A percentile compares a stretch with the other conserved stretches of the same genome.
Conservation (phyloP, 176 grass and related monocot species). For the Chloris gayana region DNA sequence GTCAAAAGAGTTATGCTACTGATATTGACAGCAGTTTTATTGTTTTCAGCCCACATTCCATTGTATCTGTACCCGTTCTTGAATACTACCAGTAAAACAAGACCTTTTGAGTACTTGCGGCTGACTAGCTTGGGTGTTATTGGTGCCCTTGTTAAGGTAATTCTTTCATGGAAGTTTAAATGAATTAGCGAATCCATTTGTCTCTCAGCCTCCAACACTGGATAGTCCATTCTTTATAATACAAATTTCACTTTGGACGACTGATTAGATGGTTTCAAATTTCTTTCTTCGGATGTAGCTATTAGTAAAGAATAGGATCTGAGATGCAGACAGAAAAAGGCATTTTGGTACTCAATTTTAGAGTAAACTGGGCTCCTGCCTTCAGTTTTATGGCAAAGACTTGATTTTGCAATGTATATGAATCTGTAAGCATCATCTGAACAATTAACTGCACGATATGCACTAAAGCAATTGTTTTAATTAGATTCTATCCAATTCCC, state of each 20-base stretch:
- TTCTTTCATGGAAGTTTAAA: not conserved
- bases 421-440: too few relatives aligned
- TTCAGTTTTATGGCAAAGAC: not conserved
- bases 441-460: too few relatives aligned
- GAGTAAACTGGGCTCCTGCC: not conserved
- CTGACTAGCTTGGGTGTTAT: slow-evolving; percentile 97
- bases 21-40: slow-evolving; percentile 10
- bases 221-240: not conserved
- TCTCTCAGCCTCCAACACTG: slow-evolving; percentile 1
- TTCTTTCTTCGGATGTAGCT: not conserved
- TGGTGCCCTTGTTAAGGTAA: slow-evolving; percentile 97
- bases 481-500: not conserved
- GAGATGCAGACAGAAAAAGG: not conserved
- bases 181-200: not conserved
- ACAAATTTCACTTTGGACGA: not conserved
- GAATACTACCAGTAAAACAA: slow-evolving; percentile 97
- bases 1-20: not conserved
- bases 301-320: not conserved
- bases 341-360: not conserved
- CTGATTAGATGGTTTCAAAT: not conserved
- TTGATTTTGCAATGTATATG: not conserved
- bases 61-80: slow-evolving; percentile 93
- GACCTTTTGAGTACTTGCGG: slow-evolving; percentile 93
- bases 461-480: not conserved
- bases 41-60: slow-evolving; percentile 85